These are phyloP conservation scores for Aspergillus sclerotiicarbonarius DNA, from an alignment of 495 filamentous ascomycete species.

Conservation along the genomic window DNA sequence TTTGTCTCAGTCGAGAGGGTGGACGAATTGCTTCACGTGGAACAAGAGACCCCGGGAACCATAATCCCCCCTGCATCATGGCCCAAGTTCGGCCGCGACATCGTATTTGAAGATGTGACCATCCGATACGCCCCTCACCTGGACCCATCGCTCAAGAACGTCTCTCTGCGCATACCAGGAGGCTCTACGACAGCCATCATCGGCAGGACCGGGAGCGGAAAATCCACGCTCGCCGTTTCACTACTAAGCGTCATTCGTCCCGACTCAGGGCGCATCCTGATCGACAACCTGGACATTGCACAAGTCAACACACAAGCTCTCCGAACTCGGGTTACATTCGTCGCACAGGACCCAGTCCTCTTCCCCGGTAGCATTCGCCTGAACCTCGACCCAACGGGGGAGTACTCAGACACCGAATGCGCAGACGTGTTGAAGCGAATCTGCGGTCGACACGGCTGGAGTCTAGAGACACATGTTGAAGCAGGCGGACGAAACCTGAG, in stretches of 20 bases:
- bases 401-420: conserved; percentile 51
- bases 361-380: conserved; percentile 59
- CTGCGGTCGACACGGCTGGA: conserved; percentile 52
- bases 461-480: conserved; percentile 53
- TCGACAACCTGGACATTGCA: conserved; percentile 60
- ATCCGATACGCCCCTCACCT: conserved; percentile 75
- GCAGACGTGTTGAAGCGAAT: conserved; percentile 49
- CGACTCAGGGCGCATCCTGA: conserved; percentile 51
- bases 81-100: conserved; percentile 66
- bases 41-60: conserved; percentile 66
- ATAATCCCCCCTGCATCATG: conserved; percentile 69
- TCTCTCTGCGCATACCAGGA: conserved; percentile 67
- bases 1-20: conserved; percentile 85
- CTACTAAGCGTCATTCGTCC: conserved; percentile 59
- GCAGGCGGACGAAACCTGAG: conserved; percentile 58
- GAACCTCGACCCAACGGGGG: conserved; percentile 54
- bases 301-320: conserved; percentile 59
- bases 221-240: conserved; percentile 64
- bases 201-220: conserved; percentile 64
- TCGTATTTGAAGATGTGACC: conserved; percentile 72
- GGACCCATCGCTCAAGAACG: conserved; percentile 61
- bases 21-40: conserved; percentile 71
- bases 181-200: conserved; percentile 66
- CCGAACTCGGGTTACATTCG: conserved; percentile 58
- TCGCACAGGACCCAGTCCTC: conserved; percentile 64